A percentile compares a stretch with the other conserved stretches of the same genome.
phyloP scores from a whole-genome alignment of 1,284 basidiomycete genomes.

The Wallemia mellicola region DNA sequence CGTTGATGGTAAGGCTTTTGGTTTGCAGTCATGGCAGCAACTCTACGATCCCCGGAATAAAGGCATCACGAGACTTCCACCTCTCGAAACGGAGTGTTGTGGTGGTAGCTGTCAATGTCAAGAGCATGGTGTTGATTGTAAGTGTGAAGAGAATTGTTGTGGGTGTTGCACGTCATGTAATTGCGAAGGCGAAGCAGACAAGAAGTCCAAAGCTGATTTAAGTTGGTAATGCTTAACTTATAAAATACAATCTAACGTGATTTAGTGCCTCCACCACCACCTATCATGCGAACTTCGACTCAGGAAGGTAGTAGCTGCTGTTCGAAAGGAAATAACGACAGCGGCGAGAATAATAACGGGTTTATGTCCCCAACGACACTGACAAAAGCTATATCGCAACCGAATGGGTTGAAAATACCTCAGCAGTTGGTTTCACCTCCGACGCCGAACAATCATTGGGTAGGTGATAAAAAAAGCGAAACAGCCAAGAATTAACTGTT shows the following conservation, averaged over 20 bases:
- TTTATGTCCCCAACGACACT: background rate
- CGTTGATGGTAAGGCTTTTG: background rate
- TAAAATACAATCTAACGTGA: too few relatives aligned
- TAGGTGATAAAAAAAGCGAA: background rate
- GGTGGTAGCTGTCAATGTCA: background rate
- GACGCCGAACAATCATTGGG: background rate
- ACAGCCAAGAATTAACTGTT: background rate
- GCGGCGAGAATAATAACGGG: background rate
- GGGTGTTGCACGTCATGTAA: background rate
- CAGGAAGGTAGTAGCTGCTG: too few relatives aligned
- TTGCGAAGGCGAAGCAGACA: background rate
- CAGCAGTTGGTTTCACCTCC: background rate
- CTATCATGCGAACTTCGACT: too few relatives aligned
- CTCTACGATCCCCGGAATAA: conserved; percentile 1
- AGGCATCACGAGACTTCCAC: background rate
- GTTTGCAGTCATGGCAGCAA: background rate
- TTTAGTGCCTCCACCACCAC: background rate
- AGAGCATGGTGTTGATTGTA: background rate
- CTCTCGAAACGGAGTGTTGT: background rate
- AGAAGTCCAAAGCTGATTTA: background rate
- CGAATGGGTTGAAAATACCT: background rate
- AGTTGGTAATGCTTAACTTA: too few relatives aligned
- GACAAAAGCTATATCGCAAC: background rate
- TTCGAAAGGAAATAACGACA: too few relatives aligned
- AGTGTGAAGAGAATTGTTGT: background rate